These are phyloP conservation scores for Microthyrium microscopicum DNA, from an alignment of 2,329 filamentous ascomycete species.

Conservation along the genomic window DNA sequence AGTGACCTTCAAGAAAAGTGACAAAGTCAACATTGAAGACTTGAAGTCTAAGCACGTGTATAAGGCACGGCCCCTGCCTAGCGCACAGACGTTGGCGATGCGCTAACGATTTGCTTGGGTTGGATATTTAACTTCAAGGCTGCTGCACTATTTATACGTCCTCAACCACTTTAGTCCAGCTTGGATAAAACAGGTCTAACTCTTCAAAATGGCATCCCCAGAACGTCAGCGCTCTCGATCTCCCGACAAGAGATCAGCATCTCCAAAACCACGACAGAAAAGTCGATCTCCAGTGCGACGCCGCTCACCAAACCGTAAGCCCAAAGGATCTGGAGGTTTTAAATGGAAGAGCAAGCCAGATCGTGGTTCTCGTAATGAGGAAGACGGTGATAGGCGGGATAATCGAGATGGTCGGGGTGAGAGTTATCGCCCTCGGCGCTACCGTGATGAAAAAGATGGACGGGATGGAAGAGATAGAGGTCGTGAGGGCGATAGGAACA, in stretches of 20 bases:
- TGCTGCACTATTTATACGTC: too few species aligned
- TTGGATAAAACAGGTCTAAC: too few species aligned
- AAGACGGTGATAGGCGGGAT: conserved; percentile 22
- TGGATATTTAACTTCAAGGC: too few species aligned
- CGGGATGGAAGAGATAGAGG: conserved; percentile 24
- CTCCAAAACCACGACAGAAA: background rate
- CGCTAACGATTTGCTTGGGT: too few species aligned
- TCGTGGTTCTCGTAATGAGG: conserved; percentile 21
- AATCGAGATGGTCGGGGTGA: conserved; percentile 23
- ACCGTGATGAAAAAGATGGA: conserved; percentile 23
- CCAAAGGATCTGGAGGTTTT: conserved; percentile 6
- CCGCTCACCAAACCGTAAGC: conserved; percentile 1
- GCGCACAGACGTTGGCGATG: too few species aligned
- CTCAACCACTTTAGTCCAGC: too few species aligned
- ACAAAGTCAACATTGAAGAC: too few species aligned
- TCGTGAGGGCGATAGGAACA: conserved; percentile 13
- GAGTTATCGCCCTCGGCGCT: too few species aligned
- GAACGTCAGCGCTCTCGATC: conserved; percentile 2
- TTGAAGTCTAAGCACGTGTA: too few species aligned
- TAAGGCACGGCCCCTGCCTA: too few species aligned
- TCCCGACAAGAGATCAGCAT: background rate
- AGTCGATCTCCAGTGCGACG: background rate
- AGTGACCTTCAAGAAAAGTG: too few species aligned
- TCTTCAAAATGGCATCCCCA: too few species aligned
- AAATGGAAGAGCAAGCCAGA: conserved; percentile 10